Evolutionary conservation across 306 rosid species (phyloP), one percentile per base, ranked within the genome.

Genomic region (Neltuma alba): DNA sequence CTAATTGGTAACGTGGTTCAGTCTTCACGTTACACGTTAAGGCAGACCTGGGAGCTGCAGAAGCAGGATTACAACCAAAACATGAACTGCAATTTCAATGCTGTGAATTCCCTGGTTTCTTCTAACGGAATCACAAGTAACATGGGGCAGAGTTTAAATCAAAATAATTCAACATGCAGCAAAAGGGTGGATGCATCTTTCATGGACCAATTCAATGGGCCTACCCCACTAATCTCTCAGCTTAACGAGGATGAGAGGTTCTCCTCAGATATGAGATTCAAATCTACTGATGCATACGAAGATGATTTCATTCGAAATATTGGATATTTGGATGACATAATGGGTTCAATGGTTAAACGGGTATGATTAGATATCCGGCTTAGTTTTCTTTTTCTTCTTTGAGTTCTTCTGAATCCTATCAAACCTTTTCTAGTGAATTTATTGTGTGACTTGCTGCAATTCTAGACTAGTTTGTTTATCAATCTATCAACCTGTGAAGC

Each of bases 271-370:
- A 23, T 37, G 45, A 81, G 34, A 41, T 79, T 71, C 70, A 83
- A 82, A 80, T 72, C 77, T 27, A 72, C 72, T 63, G 89, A 85
- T 41, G 80, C 88, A 74, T 72, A 78, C 84, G 88, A 44, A 21
- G 89, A 83, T 76, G 90, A 75, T 66, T 78, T 86, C 31, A 21
- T 73, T 80, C 86, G 70, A 45, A 84, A 85, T 66, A 74, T 66
- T 42, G 90, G 36, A 13, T 80, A 89, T 1, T 67, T 91, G 79
- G 92, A 92, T 77, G 93, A 92, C 75, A 82, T 91, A 67, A 82
- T 85, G 79, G 70, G 31, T 57, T 55, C 87, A 25, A 80, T 89
- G 76, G 77, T 73, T 77, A 86, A 77, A 81, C 83, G 47, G 92
- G 93, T 89, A 93, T 75, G 85, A 68, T 80, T 67, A 60, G 28